Conservation (phyloP, 495 filamentous ascomycete genomes). For the Neurospora sp. region DNA sequence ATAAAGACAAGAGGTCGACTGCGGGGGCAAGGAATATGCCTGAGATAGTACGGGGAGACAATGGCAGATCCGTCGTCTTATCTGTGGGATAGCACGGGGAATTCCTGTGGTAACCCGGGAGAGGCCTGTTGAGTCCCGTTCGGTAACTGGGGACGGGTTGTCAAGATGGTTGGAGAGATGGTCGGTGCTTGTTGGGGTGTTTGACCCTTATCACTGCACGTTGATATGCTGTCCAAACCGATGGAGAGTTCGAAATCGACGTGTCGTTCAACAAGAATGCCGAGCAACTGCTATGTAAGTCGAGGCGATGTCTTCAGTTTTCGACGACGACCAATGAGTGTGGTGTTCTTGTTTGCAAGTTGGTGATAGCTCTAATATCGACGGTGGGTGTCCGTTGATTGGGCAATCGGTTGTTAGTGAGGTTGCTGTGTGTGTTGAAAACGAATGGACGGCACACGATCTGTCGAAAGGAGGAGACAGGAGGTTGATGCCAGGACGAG, state of each 20-base stretch:
- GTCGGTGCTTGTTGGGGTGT: background rate
- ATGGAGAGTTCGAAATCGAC: background rate
- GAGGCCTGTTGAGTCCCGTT: background rate
- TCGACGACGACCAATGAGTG: background rate
- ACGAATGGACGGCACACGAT: background rate
- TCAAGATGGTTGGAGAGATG: background rate
- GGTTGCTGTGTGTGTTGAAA: background rate
- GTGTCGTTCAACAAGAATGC: background rate
- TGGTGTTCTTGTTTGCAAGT: background rate
- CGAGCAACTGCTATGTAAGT: background rate
- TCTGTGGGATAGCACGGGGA: background rate
- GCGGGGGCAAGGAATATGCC: background rate
- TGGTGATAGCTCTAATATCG: background rate
- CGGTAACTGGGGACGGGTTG: background rate
- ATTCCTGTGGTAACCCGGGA: background rate
- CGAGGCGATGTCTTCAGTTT: background rate
- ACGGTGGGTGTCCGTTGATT: background rate
- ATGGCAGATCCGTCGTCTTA: background rate
- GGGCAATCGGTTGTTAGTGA: background rate
- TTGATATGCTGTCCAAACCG: background rate
- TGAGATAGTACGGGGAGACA: background rate
- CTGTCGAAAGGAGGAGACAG: background rate
- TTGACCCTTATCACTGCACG: background rate
- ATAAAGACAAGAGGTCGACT: background rate
- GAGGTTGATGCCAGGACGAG: background rate